These are phyloP conservation scores for Buxus sempervirens DNA, from an alignment of 164 flowering plant genomes.

Conservation along the genomic window DNA sequence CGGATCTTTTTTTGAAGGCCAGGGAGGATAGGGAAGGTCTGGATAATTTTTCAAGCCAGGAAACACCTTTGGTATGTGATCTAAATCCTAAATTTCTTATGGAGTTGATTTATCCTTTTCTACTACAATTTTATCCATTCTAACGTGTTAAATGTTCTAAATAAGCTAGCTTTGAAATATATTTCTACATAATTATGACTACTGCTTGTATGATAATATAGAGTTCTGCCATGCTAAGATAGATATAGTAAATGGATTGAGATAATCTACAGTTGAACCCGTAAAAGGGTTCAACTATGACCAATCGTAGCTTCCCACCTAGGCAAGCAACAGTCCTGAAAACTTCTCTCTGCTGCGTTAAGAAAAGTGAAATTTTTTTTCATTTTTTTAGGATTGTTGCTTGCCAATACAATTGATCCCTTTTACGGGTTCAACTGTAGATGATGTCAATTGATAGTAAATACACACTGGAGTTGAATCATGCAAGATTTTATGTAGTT, in stretches of 20 bases:
- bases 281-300: too few relatives aligned
- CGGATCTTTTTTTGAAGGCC: constrained; percentile 46
- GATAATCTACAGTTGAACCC: too few relatives aligned
- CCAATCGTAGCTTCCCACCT: too few relatives aligned
- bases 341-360: too few relatives aligned
- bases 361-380: too few relatives aligned
- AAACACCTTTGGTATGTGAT: constrained; percentile 64
- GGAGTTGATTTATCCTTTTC: not conserved
- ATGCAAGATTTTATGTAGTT: too few relatives aligned
- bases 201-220: not conserved
- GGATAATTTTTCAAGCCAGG: constrained; percentile 51
- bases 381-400: too few relatives aligned
- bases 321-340: too few relatives aligned
- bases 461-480: too few relatives aligned
- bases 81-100: constrained; percentile 1
- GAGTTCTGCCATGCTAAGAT: not conserved
- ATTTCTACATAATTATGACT: not conserved
- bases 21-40: constrained; percentile 46
- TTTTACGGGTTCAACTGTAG: too few relatives aligned
- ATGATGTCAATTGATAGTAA: too few relatives aligned
- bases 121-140: not conserved
- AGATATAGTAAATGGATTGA: not conserved
- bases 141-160: not conserved
- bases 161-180: not conserved
- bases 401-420: too few relatives aligned